phyloP scores from a whole-genome alignment of 1,284 basidiomycete genomes.

The Ganoderma multipileum region DNA sequence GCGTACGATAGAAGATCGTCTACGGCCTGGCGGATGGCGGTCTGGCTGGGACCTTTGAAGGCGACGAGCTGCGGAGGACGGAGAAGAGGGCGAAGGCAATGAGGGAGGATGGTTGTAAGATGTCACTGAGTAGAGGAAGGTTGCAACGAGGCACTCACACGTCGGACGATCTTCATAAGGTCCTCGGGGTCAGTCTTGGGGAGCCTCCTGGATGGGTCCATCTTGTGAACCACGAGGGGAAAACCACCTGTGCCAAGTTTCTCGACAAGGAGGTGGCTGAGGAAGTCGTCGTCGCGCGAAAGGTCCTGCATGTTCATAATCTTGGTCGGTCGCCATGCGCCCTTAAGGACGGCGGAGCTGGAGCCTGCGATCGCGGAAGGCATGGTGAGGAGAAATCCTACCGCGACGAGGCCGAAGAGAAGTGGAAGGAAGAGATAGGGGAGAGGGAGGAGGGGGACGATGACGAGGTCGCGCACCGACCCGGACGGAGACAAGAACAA shows the following conservation, averaged over 20 bases:
- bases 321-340: conserved; percentile 77
- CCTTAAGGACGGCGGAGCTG: conserved; percentile 31
- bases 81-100: conserved; percentile 23
- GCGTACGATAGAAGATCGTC: conserved; percentile 76
- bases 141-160: conserved; percentile 58
- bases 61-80: conserved; percentile 57
- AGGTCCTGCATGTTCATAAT: conserved; percentile 88
- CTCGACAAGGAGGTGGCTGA: conserved; percentile 84
- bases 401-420: conserved; percentile 15
- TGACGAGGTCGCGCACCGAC: conserved; percentile 7
- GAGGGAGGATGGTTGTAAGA: conserved; percentile 32
- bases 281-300: conserved; percentile 86
- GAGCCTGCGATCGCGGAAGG: conserved; percentile 32
- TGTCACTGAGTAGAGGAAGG: conserved; percentile 30
- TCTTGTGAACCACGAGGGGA: conserved; percentile 84
- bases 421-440: conserved; percentile 11
- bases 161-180: conserved; percentile 73
- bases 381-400: conserved; percentile 25
- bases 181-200: conserved; percentile 74
- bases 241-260: conserved; percentile 79
- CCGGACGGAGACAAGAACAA: conserved; percentile 8
- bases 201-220: conserved; percentile 75
- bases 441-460: conserved; percentile 11
- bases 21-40: conserved; percentile 69
- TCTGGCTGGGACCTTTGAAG: conserved; percentile 57